A percentile compares a stretch with the other conserved stretches of the same genome.
These are phyloP conservation scores for Emydomyces testavorans DNA, from an alignment of 2,329 filamentous ascomycete genomes.

Conservation along the genomic window DNA sequence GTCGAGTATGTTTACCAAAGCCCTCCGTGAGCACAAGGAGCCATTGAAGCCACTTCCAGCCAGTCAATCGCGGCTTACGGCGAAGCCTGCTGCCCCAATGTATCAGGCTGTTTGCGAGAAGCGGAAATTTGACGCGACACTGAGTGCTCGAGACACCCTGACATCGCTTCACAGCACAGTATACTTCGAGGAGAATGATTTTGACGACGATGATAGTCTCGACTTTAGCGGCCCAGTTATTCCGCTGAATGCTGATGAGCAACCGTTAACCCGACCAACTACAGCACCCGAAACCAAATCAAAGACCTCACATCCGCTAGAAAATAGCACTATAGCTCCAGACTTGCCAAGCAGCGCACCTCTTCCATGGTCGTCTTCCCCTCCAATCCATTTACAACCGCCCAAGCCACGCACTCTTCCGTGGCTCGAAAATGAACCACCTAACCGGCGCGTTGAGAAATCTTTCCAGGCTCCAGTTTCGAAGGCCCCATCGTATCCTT, in stretches of 20 bases:
- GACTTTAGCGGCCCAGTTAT: constrained; percentile 36
- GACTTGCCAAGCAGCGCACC: constrained; percentile 43
- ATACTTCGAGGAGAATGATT: constrained; percentile 60
- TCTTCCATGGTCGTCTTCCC: constrained; percentile 59
- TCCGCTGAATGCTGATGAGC: constrained; percentile 9
- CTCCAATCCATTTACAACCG: constrained; percentile 31
- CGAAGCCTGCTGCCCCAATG: constrained; percentile 17
- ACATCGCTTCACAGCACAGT: constrained; percentile 40
- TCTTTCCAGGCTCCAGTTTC: constrained; percentile 32
- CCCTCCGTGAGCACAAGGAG: constrained; percentile 30
- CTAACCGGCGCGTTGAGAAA: neutral
- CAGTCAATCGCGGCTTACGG: constrained; percentile 23
- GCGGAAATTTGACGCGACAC: constrained; percentile 30
- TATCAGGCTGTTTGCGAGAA: constrained; percentile 26
- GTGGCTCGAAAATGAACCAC: constrained; percentile 36
- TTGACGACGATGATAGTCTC: constrained; percentile 70
- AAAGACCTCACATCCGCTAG: constrained; percentile 25
- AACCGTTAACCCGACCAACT: constrained; percentile 11
- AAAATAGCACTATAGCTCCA: constrained; percentile 15
- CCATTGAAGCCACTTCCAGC: constrained; percentile 27
- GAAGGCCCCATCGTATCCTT: constrained; percentile 42
- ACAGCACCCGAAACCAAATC: constrained; percentile 27
- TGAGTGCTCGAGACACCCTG: constrained; percentile 24
- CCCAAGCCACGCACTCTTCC: constrained; percentile 54
- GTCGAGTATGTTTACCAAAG: constrained; percentile 32